Evolutionary conservation across 2,329 filamentous ascomycete genomes (phyloP).

Genomic region (Beauveria sp.): DNA sequence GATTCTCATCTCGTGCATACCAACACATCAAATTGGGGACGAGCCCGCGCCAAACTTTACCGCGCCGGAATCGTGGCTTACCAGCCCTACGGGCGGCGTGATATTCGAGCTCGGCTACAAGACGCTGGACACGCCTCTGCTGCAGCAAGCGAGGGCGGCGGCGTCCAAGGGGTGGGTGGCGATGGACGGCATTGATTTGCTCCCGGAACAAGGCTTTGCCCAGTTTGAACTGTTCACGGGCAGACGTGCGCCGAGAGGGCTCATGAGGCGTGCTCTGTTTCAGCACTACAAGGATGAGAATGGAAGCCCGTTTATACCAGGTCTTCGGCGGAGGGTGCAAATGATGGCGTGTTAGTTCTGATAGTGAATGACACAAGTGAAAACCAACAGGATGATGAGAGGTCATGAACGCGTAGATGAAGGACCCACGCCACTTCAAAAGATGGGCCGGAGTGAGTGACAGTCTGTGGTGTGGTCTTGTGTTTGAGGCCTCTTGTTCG

Average conservation of each 20-base stretch:
- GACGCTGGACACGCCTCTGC: constrained; percentile 62
- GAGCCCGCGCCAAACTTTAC: constrained; percentile 61
- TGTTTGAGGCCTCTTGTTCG: too few species aligned
- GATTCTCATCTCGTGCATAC: constrained; percentile 70
- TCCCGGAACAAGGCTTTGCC: constrained; percentile 73
- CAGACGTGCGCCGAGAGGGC: constrained; percentile 38
- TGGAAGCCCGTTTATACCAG: constrained; percentile 30
- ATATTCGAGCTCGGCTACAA: constrained; percentile 70
- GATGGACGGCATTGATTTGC: constrained; percentile 66
- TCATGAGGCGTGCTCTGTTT: constrained; percentile 62
- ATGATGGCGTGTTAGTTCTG: constrained; percentile 28
- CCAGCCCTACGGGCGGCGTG: constrained; percentile 66
- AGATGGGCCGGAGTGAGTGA: neutral
- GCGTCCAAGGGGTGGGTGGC: constrained; percentile 62
- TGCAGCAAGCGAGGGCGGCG: constrained; percentile 57
- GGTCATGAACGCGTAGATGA: neutral
- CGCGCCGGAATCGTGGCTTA: constrained; percentile 61
- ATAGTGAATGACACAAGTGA: neutral
- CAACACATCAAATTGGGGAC: constrained; percentile 58
- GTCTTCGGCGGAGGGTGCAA: constrained; percentile 32
- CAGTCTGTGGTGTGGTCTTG: neutral
- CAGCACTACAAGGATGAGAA: constrained; percentile 36
- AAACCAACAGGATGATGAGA: neutral
- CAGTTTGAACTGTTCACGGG: constrained; percentile 79
- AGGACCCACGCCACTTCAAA: neutral